phyloP scores from a whole-genome alignment of 2,329 filamentous ascomycete species.

The Helminthosporium solani region DNA sequence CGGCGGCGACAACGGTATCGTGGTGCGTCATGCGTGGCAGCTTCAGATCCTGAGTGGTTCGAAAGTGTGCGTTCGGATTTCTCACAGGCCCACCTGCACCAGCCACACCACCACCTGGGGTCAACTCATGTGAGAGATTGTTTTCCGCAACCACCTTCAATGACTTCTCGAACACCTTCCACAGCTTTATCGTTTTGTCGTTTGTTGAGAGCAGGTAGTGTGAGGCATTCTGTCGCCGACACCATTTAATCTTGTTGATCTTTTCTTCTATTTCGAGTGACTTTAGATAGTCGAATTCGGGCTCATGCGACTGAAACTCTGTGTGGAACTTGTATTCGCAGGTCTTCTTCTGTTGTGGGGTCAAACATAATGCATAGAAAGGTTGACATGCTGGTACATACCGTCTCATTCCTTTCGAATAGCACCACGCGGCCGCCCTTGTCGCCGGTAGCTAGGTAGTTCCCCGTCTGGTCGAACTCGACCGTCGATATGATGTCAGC shows the following conservation, averaged over 20 bases:
- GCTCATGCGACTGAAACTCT: slow-evolving; percentile 98
- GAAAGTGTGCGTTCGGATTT: slow-evolving; percentile 73
- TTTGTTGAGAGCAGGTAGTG: slow-evolving; percentile 98
- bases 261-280: slow-evolving; percentile 99
- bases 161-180: slow-evolving; percentile 99
- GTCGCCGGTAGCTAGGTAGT: slow-evolving; percentile 87
- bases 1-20: slow-evolving; percentile 95
- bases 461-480: slow-evolving; percentile 86
- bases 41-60: slow-evolving; percentile 79
- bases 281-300: slow-evolving; percentile 98
- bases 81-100: slow-evolving; percentile 78
- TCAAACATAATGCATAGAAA: neutral
- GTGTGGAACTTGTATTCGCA: slow-evolving; percentile 99
- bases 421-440: slow-evolving; percentile 83
- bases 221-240: slow-evolving; percentile 93
- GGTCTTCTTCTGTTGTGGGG: slow-evolving; percentile 83
- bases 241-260: slow-evolving; percentile 99
- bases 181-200: slow-evolving; percentile 99
- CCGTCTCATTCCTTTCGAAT: slow-evolving; percentile 93
- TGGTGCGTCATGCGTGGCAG: slow-evolving; percentile 95
- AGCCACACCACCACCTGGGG: slow-evolving; percentile 67
- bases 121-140: slow-evolving; percentile 93
- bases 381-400: slow-evolving; percentile 49
- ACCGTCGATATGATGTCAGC: slow-evolving; percentile 91
- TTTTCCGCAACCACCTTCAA: slow-evolving; percentile 99